Conservation (phyloP, 257 asterid genomes). For the Solanum appendiculatum region DNA sequence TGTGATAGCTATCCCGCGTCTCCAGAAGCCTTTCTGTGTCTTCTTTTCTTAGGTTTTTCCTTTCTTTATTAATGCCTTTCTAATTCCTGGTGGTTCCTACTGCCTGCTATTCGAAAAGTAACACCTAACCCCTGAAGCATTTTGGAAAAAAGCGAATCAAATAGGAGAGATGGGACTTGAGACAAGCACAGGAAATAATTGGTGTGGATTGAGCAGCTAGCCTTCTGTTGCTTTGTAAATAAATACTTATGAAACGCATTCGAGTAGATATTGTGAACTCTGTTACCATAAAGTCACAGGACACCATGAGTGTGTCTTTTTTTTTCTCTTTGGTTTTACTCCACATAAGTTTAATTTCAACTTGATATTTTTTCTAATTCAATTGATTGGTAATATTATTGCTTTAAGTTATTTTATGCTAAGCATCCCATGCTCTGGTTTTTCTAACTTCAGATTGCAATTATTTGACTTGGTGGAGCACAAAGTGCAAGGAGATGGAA, state of each 20-base stretch:
- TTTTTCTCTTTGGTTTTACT: neutral
- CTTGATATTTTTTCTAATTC: neutral
- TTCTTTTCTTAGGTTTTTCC: neutral
- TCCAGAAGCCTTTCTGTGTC: neutral
- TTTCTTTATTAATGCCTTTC: neutral
- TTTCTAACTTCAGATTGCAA: slow-evolving; percentile 62
- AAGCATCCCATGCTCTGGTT: neutral
- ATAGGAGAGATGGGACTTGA: neutral
- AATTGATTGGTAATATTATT: neutral
- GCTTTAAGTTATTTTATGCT: slow-evolving; percentile 54
- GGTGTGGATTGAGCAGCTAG: neutral
- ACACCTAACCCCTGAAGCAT: neutral
- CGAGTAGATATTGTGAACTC: neutral
- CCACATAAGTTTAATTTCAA: neutral
- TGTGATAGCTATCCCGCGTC: neutral
- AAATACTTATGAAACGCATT: neutral
- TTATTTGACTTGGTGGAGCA: slow-evolving; percentile 75
- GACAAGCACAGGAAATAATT: neutral
- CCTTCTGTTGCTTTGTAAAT: neutral
- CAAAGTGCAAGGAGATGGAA: slow-evolving; percentile 95
- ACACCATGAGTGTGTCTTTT: neutral
- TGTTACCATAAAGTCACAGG: neutral
- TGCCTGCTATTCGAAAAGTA: neutral
- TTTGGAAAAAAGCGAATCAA: neutral
- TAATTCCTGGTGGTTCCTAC: neutral